Conservation (phyloP, 148 eudicot species). For the Polygonum aviculare region DNA sequence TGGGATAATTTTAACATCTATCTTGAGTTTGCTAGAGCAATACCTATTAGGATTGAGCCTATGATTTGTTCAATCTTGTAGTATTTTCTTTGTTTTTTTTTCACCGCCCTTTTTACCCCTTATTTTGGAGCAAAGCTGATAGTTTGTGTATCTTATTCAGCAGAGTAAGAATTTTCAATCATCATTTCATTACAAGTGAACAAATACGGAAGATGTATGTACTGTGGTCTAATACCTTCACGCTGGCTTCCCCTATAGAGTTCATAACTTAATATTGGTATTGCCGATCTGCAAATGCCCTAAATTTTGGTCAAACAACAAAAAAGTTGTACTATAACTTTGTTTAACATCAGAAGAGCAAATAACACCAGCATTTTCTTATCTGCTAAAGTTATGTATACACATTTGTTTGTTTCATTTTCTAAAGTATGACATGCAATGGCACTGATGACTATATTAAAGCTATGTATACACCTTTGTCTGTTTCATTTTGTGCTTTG, state of each 20-base stretch:
- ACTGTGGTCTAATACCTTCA: neutral
- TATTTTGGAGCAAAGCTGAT: neutral
- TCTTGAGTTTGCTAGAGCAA: neutral
- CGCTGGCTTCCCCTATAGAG: neutral
- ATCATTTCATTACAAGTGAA: neutral
- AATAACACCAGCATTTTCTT: neutral
- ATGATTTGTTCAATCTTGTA: neutral
- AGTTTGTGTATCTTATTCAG: neutral
- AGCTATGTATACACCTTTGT: neutral
- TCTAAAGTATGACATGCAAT: neutral
- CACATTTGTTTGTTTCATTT: neutral
- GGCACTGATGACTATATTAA: neutral
- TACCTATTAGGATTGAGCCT: neutral
- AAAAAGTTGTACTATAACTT: neutral
- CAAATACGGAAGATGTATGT: neutral
- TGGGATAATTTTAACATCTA: neutral
- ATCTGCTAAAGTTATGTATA: too few relatives aligned
- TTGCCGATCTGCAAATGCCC: neutral
- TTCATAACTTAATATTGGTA: neutral
- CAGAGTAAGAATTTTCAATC: neutral
- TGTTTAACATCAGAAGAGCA: neutral
- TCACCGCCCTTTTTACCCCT: neutral
- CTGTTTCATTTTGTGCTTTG: neutral
- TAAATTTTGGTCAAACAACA: neutral
- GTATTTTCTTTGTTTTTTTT: neutral